Evolutionary conservation across 1,139 yeast genomes (phyloP).

Genomic region (Geotrichum citri-aurantii): DNA sequence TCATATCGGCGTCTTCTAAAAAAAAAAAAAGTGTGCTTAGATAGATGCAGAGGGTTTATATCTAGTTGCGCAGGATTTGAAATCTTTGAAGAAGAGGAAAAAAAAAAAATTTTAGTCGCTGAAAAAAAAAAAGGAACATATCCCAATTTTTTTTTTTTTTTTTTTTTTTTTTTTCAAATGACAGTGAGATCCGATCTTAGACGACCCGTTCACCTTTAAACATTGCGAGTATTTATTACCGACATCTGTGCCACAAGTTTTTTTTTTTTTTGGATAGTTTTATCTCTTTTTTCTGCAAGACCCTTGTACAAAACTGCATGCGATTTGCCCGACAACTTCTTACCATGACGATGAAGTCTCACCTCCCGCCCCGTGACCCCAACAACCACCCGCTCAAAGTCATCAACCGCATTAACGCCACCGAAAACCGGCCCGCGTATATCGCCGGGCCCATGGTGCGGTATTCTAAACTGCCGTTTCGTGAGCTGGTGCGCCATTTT

Average conservation of each 20-base stretch:
- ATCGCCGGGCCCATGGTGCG: conserved; percentile 98
- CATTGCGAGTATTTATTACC: no score
- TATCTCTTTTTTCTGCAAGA: not conserved
- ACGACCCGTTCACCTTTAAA: not conserved
- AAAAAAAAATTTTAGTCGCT: not conserved
- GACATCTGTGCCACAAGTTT: no score
- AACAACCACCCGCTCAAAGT: conserved; percentile 52
- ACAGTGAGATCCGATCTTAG: not conserved
- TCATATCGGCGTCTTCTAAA: conserved; percentile 1
- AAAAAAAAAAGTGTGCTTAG: no score
- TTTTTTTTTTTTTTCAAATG: not conserved
- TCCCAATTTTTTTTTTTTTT: not conserved
- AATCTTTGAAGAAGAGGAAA: not conserved
- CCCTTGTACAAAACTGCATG: not conserved
- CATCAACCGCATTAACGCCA: conserved; percentile 37
- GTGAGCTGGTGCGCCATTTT: conserved; percentile 72
- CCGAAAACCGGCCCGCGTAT: conserved; percentile 55
- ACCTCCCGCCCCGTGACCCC: conserved; percentile 36
- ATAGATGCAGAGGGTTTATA: no score
- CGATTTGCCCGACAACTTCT: not conserved
- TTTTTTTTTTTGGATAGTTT: no score
- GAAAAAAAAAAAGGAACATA: not conserved
- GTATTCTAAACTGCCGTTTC: conserved; percentile 87
- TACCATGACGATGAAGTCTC: not conserved
- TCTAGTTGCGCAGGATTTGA: not conserved